phyloP scores from a whole-genome alignment of 164 flowering plant species.

The Vitis cinerea region DNA sequence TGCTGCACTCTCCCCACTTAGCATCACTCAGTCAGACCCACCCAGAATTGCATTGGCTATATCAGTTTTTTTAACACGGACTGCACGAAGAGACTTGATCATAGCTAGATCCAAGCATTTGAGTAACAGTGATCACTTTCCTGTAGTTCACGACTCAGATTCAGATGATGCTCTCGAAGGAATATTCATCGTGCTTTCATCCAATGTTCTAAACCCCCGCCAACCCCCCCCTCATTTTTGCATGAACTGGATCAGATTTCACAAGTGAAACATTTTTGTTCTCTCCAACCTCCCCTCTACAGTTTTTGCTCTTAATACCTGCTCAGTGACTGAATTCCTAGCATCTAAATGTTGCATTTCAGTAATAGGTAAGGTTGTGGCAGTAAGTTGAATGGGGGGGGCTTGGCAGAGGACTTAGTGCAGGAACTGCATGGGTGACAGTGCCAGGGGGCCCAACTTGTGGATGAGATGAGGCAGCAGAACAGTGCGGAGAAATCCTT shows the following conservation, averaged over 20 bases:
- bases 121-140: no score
- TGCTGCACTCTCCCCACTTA: no score
- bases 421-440: constrained; percentile 20
- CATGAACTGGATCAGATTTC: constrained; percentile 9
- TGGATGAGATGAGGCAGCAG: constrained; percentile 29
- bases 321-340: constrained; percentile 14
- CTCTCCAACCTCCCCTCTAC: constrained; percentile 59
- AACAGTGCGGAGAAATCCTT: constrained; percentile 30
- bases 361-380: background rate
- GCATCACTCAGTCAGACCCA: no score
- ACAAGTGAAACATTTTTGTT: constrained; percentile 37
- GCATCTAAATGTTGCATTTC: no score
- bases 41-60: no score
- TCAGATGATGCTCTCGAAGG: constrained; percentile 44
- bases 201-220: constrained; percentile 25
- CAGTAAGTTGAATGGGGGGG: no score
- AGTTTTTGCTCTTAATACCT: constrained; percentile 39
- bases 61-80: no score
- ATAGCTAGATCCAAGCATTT: no score
- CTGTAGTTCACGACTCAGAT: constrained; percentile 33
- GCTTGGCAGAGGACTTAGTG: constrained; percentile 51
- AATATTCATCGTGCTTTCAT: constrained; percentile 53
- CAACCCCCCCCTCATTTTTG: no score
- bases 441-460: constrained; percentile 37
- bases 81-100: no score